Conservation (phyloP, 2,329 filamentous ascomycete genomes). For the Penicillium sclerotigenum region DNA sequence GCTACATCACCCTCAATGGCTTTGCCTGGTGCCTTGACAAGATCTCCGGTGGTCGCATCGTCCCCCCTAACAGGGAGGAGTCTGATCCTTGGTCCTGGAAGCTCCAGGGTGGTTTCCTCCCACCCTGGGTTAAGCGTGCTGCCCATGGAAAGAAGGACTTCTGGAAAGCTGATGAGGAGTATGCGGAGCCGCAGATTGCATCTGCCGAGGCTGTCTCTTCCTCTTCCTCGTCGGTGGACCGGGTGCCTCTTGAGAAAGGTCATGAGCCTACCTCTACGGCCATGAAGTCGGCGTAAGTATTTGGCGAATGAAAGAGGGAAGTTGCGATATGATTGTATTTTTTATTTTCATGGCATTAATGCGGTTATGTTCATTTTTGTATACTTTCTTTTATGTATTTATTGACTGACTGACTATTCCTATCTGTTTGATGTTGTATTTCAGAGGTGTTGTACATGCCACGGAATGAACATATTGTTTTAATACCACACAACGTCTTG, state of each 20-base stretch:
- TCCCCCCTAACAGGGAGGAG: slow-evolving; percentile 69
- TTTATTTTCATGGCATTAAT: background rate
- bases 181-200: slow-evolving; percentile 7
- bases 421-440: background rate
- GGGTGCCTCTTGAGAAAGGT: slow-evolving; percentile 16
- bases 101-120: slow-evolving; percentile 70
- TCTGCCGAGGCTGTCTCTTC: slow-evolving; percentile 14
- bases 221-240: slow-evolving; percentile 16
- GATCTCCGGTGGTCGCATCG: slow-evolving; percentile 64
- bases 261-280: background rate
- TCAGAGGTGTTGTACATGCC: background rate
- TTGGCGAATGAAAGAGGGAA: background rate
- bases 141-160: slow-evolving; percentile 68
- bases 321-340: background rate
- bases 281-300: background rate
- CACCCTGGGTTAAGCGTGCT: slow-evolving; percentile 68
- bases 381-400: background rate
- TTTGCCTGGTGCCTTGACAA: slow-evolving; percentile 67
- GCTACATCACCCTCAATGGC: slow-evolving; percentile 73
- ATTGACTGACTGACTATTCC: background rate
- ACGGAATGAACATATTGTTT: background rate
- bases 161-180: slow-evolving; percentile 52
- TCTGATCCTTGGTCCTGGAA: slow-evolving; percentile 80
- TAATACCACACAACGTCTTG: background rate
- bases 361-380: background rate